phyloP scores from a whole-genome alignment of 208 protist species.

The Leishmania martiniquensis region DNA sequence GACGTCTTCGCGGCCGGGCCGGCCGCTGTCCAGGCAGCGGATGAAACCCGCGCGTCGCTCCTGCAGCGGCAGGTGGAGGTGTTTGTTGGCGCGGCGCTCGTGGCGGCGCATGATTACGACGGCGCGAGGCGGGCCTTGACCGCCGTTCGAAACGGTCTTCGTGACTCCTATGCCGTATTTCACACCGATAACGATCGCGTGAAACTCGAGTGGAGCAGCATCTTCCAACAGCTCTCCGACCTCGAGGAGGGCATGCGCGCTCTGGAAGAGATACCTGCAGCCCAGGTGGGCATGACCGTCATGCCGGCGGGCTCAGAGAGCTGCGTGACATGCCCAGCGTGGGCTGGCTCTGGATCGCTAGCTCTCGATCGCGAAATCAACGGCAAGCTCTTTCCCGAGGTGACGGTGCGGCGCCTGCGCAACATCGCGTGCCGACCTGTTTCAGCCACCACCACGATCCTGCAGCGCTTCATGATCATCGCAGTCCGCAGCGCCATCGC shows the following conservation, averaged over 20 bases:
- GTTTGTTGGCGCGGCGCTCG: slow-evolving; percentile 63
- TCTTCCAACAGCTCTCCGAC: slow-evolving; percentile 87
- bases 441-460: slow-evolving; percentile 50
- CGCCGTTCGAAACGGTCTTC: slow-evolving; percentile 49
- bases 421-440: slow-evolving; percentile 76
- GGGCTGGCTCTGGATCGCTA: slow-evolving; percentile 14
- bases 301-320: slow-evolving; percentile 5
- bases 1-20: neutral
- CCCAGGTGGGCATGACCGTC: slow-evolving; percentile 12
- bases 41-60: slow-evolving; percentile 18
- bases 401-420: slow-evolving; percentile 62
- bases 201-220: slow-evolving; percentile 74
- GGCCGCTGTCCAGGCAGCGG: neutral
- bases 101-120: slow-evolving; percentile 56
- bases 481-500: slow-evolving; percentile 72
- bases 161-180: slow-evolving; percentile 73
- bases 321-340: neutral
- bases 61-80: slow-evolving; percentile 61
- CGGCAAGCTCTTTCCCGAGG: slow-evolving; percentile 45
- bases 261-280: slow-evolving; percentile 48
- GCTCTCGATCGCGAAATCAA: slow-evolving; percentile 24
- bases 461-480: slow-evolving; percentile 79
- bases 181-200: slow-evolving; percentile 72
- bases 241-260: slow-evolving; percentile 84
- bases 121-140: slow-evolving; percentile 59